Evolutionary conservation across 352 stramenopile species (phyloP).

Genomic region (Globisporangium orthogonon): DNA sequence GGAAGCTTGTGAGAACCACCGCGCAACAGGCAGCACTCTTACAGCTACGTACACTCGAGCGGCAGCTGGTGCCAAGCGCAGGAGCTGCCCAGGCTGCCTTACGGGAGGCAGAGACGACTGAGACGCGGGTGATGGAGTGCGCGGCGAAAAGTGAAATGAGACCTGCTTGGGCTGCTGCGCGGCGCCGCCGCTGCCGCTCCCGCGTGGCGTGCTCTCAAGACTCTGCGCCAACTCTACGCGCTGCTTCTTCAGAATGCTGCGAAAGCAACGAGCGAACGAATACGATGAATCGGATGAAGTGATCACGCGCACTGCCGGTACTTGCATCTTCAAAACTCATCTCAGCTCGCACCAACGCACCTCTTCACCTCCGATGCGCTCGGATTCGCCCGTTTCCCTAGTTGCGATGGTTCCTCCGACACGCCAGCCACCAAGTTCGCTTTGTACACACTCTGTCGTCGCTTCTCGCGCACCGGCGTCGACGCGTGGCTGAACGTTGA

Average conservation of each 20-base stretch:
- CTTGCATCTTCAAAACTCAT: background rate
- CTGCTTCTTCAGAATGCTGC: constrained; percentile 71
- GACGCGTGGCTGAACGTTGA: constrained; percentile 6
- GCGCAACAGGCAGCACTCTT: background rate
- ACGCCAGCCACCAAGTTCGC: constrained; percentile 1
- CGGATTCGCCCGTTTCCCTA: constrained; percentile 7
- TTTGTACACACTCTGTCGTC: constrained; percentile 19
- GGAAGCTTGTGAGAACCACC: background rate
- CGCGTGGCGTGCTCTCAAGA: background rate
- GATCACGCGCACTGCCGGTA: constrained; percentile 2
- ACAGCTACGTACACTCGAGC: constrained; percentile 31
- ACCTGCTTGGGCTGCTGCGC: constrained; percentile 45
- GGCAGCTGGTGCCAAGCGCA: constrained; percentile 20
- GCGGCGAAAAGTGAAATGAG: constrained; percentile 41
- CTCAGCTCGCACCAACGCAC: constrained; percentile 1
- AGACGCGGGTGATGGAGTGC: constrained; percentile 2
- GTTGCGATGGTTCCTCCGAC: background rate
- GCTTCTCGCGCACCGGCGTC: constrained; percentile 22
- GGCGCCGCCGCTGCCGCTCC: background rate
- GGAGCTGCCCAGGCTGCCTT: constrained; percentile 18
- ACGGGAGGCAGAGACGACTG: constrained; percentile 8
- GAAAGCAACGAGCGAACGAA: background rate
- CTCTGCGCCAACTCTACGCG: constrained; percentile 13
- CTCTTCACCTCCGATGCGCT: constrained; percentile 15
- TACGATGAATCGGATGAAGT: constrained; percentile 6